Percentiles rank a stretch among this genome's conserved stretches.
phyloP scores from a whole-genome alignment of 768 basidiomycete species.

The Leucogyrophana mollusca region DNA sequence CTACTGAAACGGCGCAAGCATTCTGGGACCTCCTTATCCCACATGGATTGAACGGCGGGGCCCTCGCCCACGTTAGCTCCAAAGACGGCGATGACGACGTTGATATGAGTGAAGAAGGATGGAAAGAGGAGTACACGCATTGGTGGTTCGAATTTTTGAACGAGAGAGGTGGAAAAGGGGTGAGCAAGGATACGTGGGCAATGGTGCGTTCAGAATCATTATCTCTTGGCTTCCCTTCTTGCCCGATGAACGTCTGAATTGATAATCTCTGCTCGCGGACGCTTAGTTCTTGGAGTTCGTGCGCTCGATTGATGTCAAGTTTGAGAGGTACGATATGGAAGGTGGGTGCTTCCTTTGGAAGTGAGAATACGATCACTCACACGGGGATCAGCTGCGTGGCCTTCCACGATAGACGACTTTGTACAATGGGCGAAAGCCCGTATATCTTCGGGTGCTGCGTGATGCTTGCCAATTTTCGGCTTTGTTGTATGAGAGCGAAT shows the following conservation, averaged over 20 bases:
- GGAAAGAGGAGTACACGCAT: conserved; percentile 58
- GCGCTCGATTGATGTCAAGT: conserved; percentile 68
- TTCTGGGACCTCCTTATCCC: conserved; percentile 81
- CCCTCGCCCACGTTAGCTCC: conserved; percentile 45
- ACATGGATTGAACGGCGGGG: conserved; percentile 66
- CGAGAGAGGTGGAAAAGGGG: conserved; percentile 65
- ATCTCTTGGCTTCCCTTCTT: neutral
- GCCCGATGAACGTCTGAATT: conserved; percentile 6
- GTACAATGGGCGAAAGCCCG: conserved; percentile 55
- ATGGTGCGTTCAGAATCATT: conserved; percentile 54
- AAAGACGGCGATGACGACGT: conserved; percentile 40
- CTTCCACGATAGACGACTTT: conserved; percentile 84
- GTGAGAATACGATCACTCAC: neutral
- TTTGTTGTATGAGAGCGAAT: too few species aligned
- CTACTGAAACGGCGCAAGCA: conserved; percentile 65
- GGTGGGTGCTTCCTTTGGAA: conserved; percentile 39
- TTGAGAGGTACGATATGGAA: conserved; percentile 73
- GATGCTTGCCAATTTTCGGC: too few species aligned
- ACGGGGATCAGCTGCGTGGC: conserved; percentile 68
- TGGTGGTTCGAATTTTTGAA: conserved; percentile 81
- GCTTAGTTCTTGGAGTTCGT: conserved; percentile 79
- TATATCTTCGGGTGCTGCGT: too few species aligned
- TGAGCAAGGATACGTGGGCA: conserved; percentile 87
- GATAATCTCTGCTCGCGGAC: neutral
- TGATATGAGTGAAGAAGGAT: conserved; percentile 49